Conservation (phyloP, 1,284 basidiomycete species). For the Irpex lacteus region DNA sequence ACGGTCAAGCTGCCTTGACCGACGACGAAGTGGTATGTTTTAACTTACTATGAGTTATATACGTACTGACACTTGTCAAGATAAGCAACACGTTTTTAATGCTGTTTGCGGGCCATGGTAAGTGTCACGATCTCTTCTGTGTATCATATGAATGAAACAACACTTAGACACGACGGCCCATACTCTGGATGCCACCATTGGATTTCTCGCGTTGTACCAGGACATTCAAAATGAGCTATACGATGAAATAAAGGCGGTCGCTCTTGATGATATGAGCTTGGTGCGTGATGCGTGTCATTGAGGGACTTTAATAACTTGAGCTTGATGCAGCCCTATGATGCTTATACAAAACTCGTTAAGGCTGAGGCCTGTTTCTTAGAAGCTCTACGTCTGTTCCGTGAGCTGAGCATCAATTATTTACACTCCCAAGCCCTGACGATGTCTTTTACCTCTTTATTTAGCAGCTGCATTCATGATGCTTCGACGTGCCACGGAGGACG, state of each 20-base stretch:
- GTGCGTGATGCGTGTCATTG: neutral
- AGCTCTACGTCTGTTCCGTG: constrained; percentile 7
- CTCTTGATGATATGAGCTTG: neutral
- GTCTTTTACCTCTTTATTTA: constrained; percentile 8
- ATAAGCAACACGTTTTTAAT: constrained; percentile 17
- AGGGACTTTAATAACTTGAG: neutral
- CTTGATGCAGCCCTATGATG: constrained; percentile 35
- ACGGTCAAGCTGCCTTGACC: constrained; percentile 12
- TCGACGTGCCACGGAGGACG: constrained; percentile 29
- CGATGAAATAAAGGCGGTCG: constrained; percentile 26
- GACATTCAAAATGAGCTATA: constrained; percentile 36
- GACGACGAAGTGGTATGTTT: constrained; percentile 13
- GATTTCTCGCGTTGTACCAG: constrained; percentile 35
- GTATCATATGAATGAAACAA: no score
- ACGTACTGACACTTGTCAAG: constrained; percentile 6
- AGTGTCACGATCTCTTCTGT: neutral
- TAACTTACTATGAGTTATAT: no score
- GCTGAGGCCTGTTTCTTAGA: constrained; percentile 9
- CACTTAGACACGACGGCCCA: constrained; percentile 34
- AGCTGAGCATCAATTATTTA: constrained; percentile 41
- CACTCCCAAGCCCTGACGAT: constrained; percentile 25
- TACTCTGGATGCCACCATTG: constrained; percentile 33
- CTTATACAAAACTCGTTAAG: constrained; percentile 39
- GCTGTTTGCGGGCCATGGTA: constrained; percentile 18
- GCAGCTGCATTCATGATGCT: constrained; percentile 23